Percentiles rank a stretch among this genome's conserved stretches.
Evolutionary conservation across 257 asterid species (phyloP).

Genomic region (Nemophila menziesii): DNA sequence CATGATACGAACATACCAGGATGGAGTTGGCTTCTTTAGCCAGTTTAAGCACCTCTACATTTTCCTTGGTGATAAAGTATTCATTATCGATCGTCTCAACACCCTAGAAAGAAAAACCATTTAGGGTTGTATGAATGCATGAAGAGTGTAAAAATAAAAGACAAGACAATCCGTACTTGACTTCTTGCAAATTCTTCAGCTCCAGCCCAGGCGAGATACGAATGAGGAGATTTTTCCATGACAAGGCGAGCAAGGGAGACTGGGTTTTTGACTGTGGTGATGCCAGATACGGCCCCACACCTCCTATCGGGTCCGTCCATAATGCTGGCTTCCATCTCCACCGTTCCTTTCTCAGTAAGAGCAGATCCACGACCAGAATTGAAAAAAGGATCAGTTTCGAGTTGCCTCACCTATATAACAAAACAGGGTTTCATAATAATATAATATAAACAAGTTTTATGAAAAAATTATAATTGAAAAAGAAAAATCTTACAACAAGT

Average conservation of each 20-base stretch:
- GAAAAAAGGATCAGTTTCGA: constrained; percentile 80
- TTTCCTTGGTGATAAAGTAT: constrained; percentile 84
- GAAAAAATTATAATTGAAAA: too few species aligned
- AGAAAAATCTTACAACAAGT: constrained; percentile 54
- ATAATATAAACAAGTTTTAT: too few species aligned
- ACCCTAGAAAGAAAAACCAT: constrained; percentile 36
- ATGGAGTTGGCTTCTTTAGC: constrained; percentile 90
- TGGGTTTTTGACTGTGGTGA: constrained; percentile 80
- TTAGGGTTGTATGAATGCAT: too few species aligned
- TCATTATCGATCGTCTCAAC: constrained; percentile 74
- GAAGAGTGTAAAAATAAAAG: too few species aligned
- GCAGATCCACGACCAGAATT: constrained; percentile 99
- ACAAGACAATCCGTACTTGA: too few species aligned
- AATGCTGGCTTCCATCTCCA: constrained; percentile 99
- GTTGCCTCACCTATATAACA: constrained; percentile 56
- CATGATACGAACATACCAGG: constrained; percentile 24
- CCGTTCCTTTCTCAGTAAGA: constrained; percentile 74
- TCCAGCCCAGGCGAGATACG: constrained; percentile 78
- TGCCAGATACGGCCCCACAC: constrained; percentile 97
- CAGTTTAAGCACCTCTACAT: constrained; percentile 73
- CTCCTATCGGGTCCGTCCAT: constrained; percentile 86
- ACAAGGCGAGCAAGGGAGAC: constrained; percentile 95
- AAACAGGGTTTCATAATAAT: neutral
- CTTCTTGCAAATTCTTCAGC: constrained; percentile 85
- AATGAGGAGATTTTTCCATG: constrained; percentile 94